Conservation (phyloP, 495 filamentous ascomycete genomes). For the Penicillium maclennaniae region DNA sequence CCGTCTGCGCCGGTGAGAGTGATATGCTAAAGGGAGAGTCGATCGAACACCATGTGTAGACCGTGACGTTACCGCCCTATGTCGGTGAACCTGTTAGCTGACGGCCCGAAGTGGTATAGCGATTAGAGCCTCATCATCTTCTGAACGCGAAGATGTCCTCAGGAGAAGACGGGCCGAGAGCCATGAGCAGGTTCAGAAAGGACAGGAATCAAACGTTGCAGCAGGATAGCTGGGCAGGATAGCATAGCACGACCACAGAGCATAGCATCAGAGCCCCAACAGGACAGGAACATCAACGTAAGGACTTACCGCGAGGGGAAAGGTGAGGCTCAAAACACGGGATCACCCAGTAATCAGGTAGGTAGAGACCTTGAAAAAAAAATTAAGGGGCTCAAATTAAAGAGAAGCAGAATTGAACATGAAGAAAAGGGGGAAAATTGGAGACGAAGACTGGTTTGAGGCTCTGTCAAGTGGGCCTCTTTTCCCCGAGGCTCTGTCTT, state of each 20-base stretch:
- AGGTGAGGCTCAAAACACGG: not conserved
- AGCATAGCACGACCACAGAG: not conserved
- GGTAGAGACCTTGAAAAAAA: not conserved
- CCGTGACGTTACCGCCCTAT: not conserved
- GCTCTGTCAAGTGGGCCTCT: no score
- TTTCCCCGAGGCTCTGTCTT: not conserved
- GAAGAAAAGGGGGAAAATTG: not conserved
- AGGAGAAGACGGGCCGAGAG: not conserved
- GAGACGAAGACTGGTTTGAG: slow-evolving; percentile 1
- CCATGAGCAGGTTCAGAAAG: not conserved
- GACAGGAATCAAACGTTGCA: no score
- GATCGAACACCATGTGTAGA: slow-evolving; percentile 8
- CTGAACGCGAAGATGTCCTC: not conserved
- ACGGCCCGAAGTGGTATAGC: not conserved
- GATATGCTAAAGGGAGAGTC: not conserved
- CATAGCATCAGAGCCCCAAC: not conserved
- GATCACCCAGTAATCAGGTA: not conserved
- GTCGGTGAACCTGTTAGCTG: not conserved
- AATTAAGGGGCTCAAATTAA: not conserved
- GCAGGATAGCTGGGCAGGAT: not conserved
- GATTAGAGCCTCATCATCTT: not conserved
- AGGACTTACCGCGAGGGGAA: not conserved
- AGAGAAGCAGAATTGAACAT: not conserved
- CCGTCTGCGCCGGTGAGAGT: slow-evolving; percentile 5
- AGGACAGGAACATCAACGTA: no score